A percentile compares a stretch with the other conserved stretches of the same genome.
phyloP scores from a whole-genome alignment of 2,329 filamentous ascomycete genomes.

The Coccinonectria pachysandricola region DNA sequence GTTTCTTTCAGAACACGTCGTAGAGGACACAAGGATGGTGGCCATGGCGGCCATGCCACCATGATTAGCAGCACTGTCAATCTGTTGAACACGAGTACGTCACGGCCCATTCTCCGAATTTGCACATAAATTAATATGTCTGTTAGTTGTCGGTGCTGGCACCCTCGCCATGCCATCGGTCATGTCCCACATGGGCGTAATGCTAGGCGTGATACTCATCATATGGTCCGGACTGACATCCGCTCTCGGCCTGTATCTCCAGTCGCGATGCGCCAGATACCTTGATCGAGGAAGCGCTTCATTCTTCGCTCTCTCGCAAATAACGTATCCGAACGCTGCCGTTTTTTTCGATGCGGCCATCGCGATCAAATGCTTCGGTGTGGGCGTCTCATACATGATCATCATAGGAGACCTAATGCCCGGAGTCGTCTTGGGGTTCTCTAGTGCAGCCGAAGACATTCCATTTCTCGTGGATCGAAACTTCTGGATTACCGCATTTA shows the following conservation, averaged over 20 bases:
- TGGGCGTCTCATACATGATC: slow-evolving; percentile 94
- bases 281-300: slow-evolving; percentile 80
- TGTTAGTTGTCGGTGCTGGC: slow-evolving; percentile 77
- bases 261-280: slow-evolving; percentile 86
- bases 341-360: slow-evolving; percentile 95
- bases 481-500: slow-evolving; percentile 97
- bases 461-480: slow-evolving; percentile 78
- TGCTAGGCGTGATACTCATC: slow-evolving; percentile 73
- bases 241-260: slow-evolving; percentile 89
- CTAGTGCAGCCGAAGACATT: slow-evolving; percentile 46
- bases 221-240: slow-evolving; percentile 84
- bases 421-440: slow-evolving; percentile 77
- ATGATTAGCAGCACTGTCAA: slow-evolving; percentile 92
- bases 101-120: too few species aligned
- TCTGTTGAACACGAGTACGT: slow-evolving; percentile 84
- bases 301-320: slow-evolving; percentile 93
- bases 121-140: too few species aligned
- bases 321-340: slow-evolving; percentile 93
- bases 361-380: slow-evolving; percentile 95
- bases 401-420: slow-evolving; percentile 99
- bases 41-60: slow-evolving; percentile 62
- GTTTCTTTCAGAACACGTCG: slow-evolving; percentile 39
- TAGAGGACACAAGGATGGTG: slow-evolving; percentile 60
- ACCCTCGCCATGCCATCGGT: slow-evolving; percentile 93
- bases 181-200: slow-evolving; percentile 89